phyloP scores from a whole-genome alignment of 495 filamentous ascomycete species.

The Trichocladium uniseriatum region DNA sequence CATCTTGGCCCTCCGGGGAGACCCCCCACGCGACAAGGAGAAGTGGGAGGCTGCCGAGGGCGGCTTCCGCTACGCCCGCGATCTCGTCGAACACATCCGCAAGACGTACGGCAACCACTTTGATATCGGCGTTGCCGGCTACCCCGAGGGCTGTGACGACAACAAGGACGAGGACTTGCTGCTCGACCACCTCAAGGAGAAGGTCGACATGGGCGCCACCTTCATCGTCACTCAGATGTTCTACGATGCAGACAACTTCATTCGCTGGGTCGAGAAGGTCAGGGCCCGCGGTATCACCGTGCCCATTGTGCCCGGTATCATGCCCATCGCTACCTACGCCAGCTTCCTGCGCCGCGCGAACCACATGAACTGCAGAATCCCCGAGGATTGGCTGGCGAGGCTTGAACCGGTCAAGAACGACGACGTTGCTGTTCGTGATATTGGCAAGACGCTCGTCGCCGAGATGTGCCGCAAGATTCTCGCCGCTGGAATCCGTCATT shows the following conservation, averaged over 20 bases:
- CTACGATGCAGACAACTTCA: slow-evolving; percentile 92
- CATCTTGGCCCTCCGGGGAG: slow-evolving; percentile 88
- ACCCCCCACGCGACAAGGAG: slow-evolving; percentile 90
- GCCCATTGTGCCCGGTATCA: slow-evolving; percentile 94
- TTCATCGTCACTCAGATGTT: slow-evolving; percentile 99
- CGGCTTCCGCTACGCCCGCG: slow-evolving; percentile 85
- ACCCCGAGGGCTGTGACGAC: slow-evolving; percentile 94
- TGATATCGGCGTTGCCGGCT: slow-evolving; percentile 94
- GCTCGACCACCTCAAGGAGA: slow-evolving; percentile 92
- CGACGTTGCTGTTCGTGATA: slow-evolving; percentile 82
- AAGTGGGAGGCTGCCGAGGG: slow-evolving; percentile 80
- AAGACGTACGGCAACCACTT: slow-evolving; percentile 89
- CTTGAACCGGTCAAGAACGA: slow-evolving; percentile 95
- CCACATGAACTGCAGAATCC: slow-evolving; percentile 78
- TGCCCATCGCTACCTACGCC: slow-evolving; percentile 95
- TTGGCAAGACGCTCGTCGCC: slow-evolving; percentile 83
- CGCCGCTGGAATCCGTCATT: slow-evolving; percentile 67
- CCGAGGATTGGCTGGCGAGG: slow-evolving; percentile 66
- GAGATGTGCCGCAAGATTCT: slow-evolving; percentile 83
- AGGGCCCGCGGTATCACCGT: slow-evolving; percentile 75
- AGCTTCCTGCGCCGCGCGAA: slow-evolving; percentile 81
- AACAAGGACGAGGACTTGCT: slow-evolving; percentile 74
- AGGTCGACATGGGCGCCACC: slow-evolving; percentile 86
- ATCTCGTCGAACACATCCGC: slow-evolving; percentile 89
- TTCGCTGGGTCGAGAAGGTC: slow-evolving; percentile 79